Base-by-base conservation (phyloP, 805 yeast genomes). In the Suhomyces vadensis region DNA sequence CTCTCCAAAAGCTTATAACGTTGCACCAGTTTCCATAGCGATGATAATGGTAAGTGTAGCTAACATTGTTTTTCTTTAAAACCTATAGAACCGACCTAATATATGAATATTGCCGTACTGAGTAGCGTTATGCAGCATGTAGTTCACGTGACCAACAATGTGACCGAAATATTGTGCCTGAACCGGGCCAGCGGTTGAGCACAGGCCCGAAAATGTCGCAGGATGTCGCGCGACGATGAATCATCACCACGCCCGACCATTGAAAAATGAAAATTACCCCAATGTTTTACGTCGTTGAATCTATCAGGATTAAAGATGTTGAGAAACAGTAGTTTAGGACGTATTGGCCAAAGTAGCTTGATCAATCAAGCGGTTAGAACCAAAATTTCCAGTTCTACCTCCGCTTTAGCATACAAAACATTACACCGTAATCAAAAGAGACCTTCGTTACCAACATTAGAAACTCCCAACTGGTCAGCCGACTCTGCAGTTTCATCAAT, bases 401-500 rank as follows among this genome's bases (percentile, higher is more conserved):
- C 97, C 17, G 98, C 98, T 6, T 72, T 94, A 63, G 96, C 97
- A 6, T 94, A 94, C 72, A 94, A 94, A 69, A 85, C 88, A 24
- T 73, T 91, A 53, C 96, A 90, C 66, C 83, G 95, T 56, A 86
- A 89, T 66, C 85, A 82, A 57, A 81, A 79, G 56, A 82, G 90
- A 63, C 98, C 98, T 29, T 86, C 95, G 26, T 77, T 92, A 56
- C 99, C 98, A 41, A 88, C 95, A 4, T 74, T 91, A 53, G 97
- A 91, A 52, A 82, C 96, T 10, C 97, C 98, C 51, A 80, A 79
- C 57, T 89, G 97, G 96, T 85, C 94, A 29, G 95, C 96, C n/a
- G 86, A 87, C 53, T 87, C 96, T 36, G 99, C 98, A 5, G 97
- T 94, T 35, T 86, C 96, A 9, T 89, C 97, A 9, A 94, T 94